Base-by-base conservation (phyloP, 139 green algal genomes). In the Chlamydomonas schloesseri region DNA sequence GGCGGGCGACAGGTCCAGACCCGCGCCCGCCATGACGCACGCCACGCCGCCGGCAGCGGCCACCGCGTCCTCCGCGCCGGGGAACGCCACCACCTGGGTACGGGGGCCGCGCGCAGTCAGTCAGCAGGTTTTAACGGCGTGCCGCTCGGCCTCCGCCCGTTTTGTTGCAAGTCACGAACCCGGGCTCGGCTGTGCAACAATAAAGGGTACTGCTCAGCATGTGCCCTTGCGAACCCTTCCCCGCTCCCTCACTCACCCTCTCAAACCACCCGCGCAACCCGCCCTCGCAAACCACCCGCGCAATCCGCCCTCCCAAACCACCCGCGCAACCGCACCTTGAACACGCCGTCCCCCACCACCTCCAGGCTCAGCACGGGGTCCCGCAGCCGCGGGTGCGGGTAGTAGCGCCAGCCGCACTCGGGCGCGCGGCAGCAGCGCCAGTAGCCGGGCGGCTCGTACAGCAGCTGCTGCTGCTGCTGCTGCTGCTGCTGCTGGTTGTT, bases 351-450 rank as follows among this genome's bases (percentile, higher is more conserved):
- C 3, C 82, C 83, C 23, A 92, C 82, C 9, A 95, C 71, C 71
- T 93, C 89, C 64, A 95, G 82, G n/a, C 82, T 82, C 31, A 97
- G 65, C 81, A 93, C 79, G 0, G 94, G 92, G 29, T 81, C 68
- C 3, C 60, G 31, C 34, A 94, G 64, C 17, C 89, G 82, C 26
- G 80, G 74, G 11, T 87, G 82, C 0, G 90, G 90, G 73, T 89
- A 92, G 74, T 95, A 94, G 24, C 90, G 82, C 82, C 90, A 95
- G 50, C 74, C 77, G 69, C 93, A 95, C 1, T 83, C 75, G 33
- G 71, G 82, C 37, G 82, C 93, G 60, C 71, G 62, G n/a, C 34
- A 37, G 67, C 70, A 82, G 6, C 68, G 73, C 80, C 88, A 89
- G 79, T 70, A 88, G 57, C 71, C 71, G 62, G 77, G 18, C 77